A percentile compares a stretch with the other conserved stretches of the same genome.
Conservation (phyloP, 2,329 filamentous ascomycete species). For the Neofusicoccum parvum region DNA sequence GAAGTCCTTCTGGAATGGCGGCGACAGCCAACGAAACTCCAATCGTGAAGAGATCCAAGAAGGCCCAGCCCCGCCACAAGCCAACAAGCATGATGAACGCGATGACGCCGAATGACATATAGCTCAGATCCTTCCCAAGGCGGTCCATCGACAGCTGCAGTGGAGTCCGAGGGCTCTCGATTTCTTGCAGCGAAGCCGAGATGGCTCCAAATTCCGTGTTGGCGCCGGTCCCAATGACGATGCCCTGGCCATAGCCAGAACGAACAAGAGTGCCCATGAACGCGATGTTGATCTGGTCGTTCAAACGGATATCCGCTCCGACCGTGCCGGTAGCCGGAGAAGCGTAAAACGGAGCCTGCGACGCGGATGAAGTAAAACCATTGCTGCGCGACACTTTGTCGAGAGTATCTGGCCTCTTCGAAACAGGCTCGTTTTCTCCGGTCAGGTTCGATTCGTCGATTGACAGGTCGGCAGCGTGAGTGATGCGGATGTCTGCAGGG, state of each 20-base stretch:
- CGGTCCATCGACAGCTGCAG: conserved; percentile 96
- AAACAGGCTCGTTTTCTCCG: conserved; percentile 91
- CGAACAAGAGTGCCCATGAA: conserved; percentile 98
- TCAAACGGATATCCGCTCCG: conserved; percentile 67
- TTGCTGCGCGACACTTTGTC: conserved; percentile 26
- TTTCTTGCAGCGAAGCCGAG: conserved; percentile 88
- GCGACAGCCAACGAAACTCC: conserved; percentile 95
- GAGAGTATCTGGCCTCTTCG: conserved; percentile 70
- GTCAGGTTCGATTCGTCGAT: conserved; percentile 98
- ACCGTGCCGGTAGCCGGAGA: conserved; percentile 61
- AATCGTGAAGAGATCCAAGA: conserved; percentile 96
- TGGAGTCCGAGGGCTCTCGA: conserved; percentile 91
- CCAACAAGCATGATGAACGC: conserved; percentile 90
- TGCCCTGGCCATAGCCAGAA: conserved; percentile 90
- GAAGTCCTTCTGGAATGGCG: conserved; percentile 91
- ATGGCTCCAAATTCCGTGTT: conserved; percentile 96
- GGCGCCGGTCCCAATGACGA: conserved; percentile 95
- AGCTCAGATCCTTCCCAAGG: conserved; percentile 93
- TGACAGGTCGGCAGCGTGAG: conserved; percentile 81
- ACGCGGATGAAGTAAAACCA: conserved; percentile 33
- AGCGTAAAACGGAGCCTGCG: conserved; percentile 60
- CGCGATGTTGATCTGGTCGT: conserved; percentile 84
- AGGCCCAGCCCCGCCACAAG: conserved; percentile 81
- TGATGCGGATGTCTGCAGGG: conserved; percentile 93
- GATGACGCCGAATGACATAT: conserved; percentile 94